phyloP scores from a whole-genome alignment of 148 eudicot genomes.

The Pharnaceum exiguum region DNA sequence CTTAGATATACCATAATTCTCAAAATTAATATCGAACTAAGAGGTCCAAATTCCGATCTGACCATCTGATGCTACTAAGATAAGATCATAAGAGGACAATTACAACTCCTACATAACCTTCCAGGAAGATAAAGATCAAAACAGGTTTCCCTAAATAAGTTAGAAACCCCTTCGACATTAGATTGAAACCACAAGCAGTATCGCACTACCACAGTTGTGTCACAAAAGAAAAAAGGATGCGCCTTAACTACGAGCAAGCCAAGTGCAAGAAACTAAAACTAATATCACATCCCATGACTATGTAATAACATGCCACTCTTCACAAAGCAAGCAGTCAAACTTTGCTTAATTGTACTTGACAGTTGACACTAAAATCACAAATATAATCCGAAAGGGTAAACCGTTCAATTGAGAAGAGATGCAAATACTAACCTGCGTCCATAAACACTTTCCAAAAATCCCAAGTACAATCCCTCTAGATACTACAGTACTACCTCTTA shows the following conservation, averaged over 20 bases:
- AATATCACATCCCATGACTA: background rate
- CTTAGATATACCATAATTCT: too few species aligned
- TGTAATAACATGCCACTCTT: background rate
- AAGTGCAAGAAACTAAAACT: background rate
- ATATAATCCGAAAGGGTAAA: background rate
- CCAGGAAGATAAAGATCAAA: too few species aligned
- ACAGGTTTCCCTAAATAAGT: too few species aligned
- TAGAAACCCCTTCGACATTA: too few species aligned
- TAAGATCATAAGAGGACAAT: too few species aligned
- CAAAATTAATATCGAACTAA: too few species aligned
- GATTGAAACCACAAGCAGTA: too few species aligned
- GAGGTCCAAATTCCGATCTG: too few species aligned
- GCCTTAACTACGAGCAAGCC: background rate
- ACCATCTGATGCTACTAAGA: too few species aligned
- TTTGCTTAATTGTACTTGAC: background rate
- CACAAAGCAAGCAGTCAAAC: background rate
- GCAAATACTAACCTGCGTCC: constrained; percentile 10
- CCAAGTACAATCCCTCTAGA: background rate
- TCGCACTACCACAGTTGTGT: too few species aligned
- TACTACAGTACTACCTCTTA: background rate
- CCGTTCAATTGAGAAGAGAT: background rate
- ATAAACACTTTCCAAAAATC: background rate
- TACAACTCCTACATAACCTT: too few species aligned
- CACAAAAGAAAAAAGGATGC: background rate
- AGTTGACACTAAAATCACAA: too few species aligned